These are phyloP conservation scores for Paralagenidium karlingii DNA, from an alignment of 352 stramenopile species.

Conservation along the genomic window DNA sequence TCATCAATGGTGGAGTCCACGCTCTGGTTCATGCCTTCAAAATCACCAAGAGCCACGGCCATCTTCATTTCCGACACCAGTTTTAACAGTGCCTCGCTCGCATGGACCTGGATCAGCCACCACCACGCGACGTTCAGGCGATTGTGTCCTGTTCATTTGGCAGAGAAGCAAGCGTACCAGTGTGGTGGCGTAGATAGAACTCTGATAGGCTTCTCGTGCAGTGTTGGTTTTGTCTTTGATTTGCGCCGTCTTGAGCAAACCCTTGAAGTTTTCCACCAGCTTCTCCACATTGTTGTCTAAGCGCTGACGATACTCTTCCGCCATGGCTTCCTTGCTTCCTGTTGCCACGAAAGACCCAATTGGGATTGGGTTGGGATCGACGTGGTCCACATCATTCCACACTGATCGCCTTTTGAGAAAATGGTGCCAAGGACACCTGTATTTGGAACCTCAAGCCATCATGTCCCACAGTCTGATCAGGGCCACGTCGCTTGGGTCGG, in stretches of 20 bases:
- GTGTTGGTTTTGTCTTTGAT: constrained; percentile 76
- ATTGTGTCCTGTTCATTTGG: background rate
- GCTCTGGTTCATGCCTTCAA: constrained; percentile 81
- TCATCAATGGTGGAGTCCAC: constrained; percentile 58
- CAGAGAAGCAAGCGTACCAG: constrained; percentile 16
- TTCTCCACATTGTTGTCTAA: constrained; percentile 83
- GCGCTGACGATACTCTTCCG: constrained; percentile 74
- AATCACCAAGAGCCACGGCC: constrained; percentile 61
- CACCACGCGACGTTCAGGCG: background rate
- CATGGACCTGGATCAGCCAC: constrained; percentile 27
- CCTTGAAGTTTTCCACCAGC: constrained; percentile 80
- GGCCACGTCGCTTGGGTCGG: too few species aligned
- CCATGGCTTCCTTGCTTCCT: too few species aligned
- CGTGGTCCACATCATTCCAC: too few species aligned
- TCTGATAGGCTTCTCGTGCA: constrained; percentile 68
- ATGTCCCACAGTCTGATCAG: too few species aligned
- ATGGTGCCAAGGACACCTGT: too few species aligned
- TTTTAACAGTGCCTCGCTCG: constrained; percentile 68
- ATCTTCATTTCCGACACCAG: constrained; percentile 77
- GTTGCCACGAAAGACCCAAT: too few species aligned
- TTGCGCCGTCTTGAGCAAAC: constrained; percentile 67
- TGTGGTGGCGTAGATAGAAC: constrained; percentile 69
- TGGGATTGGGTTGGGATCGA: too few species aligned
- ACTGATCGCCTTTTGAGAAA: too few species aligned
- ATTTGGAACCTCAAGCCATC: too few species aligned